Evolutionary conservation across 108 stramenopile species (phyloP), one percentile per base, ranked within the genome.

Genomic region (Asterionellopsis glacialis): DNA sequence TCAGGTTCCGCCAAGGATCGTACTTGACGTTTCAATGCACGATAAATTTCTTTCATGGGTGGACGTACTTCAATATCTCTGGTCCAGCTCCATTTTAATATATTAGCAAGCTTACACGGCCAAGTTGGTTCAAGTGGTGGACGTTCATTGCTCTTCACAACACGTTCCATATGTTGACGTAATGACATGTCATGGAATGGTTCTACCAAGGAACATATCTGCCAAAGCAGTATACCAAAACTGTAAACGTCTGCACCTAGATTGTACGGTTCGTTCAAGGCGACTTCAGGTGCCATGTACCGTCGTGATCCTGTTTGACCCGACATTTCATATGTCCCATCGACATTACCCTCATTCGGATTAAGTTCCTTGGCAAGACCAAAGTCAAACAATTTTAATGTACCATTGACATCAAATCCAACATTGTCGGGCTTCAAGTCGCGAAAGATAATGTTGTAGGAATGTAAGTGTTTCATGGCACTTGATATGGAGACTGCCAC

Each of bases 221-320:
- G 33, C 33, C 33, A 74, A 23, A 76, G 43, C 51, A 76, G 16
- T 28, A 79, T 79, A 14, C 66, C 67, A 45, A 76, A 79, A 14
- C 64, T 64, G 49, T 86, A 85, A 0, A 82, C 83, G 42, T 91
- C 90, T 1, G 83, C 83, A 16, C 66, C 68, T 14, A 81, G 69
- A 64, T 86, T 87, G 80, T 92, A 92, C 0, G 87, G 87, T 50
- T 80, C 80, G 39, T 70, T 71, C 44, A 79, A 59, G 1, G 79
- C 79, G 0, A 84, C 73, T 40, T 72, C 74, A 12, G 77, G 74
- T 25, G 67, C 68, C 73, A 75, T 80, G 47, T 88, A 88, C 15
- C 83, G 59, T 4, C 80, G 65, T 27, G 77, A 79, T 43, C 89
- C 89, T 19, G 89, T 91, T 52, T 85, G 80, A 45, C 80, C 83